Evolutionary conservation across 2,329 filamentous ascomycete genomes (phyloP), one percentile per base, ranked within the genome.

Genomic region (Talaromyces albobiverticillius): DNA sequence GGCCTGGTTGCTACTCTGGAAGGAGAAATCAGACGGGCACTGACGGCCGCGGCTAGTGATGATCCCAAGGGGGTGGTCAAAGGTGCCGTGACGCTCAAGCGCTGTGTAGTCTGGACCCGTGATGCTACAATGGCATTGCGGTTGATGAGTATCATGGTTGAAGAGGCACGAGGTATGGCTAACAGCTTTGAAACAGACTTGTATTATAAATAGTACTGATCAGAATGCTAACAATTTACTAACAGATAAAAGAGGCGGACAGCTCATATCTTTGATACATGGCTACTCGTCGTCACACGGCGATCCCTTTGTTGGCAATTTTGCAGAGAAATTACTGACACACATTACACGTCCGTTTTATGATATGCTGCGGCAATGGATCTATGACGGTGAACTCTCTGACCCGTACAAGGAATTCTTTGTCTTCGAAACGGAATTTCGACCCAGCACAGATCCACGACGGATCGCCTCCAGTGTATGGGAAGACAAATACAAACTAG

Each of bases 351-450:
- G 89, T 14, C 95, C 95, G 0, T 99, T 99, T 68, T 99, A 99
- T 70, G 90, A 95, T 64, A 96, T 99, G 77, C 79, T 99, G 51
- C 85, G 91, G 52, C 88, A 90, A 63, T 99, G 94, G 94, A 96
- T 99, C 48, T 99, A 99, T 67, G 93, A 99, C 65, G 94, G 94
- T 57, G 95, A 99, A 76, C 81, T 99, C 13, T 91, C 90, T n/a
- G 94, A 99, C 71, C 94, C 95, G 0, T 96, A 92, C 65, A 81
- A 85, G 53, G 94, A 99, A 66, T 99, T 99, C 72, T 97, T 99
- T 64, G 92, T 99, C 18, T 85, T 85, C 18, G 90, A 96, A 68
- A 90, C 93, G 62, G 82, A 86, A 50, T 69, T 71, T 47, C 69
- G 76, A 64, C 78, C 83, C 57, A 76, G 79, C 55, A 64, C 71